Base-by-base conservation (phyloP, 2,329 filamentous ascomycete genomes). In the Aspergillus phoenicis region DNA sequence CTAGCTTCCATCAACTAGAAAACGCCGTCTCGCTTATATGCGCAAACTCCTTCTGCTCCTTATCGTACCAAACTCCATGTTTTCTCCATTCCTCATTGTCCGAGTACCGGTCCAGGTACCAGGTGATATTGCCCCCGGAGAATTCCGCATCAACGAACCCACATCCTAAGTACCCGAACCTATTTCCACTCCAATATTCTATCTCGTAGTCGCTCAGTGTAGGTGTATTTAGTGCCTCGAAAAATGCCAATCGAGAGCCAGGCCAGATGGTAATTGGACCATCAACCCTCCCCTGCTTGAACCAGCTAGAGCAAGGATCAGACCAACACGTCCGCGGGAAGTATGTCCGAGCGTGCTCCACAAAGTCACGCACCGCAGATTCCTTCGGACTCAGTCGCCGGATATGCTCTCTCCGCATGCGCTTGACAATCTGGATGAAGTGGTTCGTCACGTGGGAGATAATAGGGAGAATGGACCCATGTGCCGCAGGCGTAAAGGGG, bases 221-320 rank as follows among this genome's bases (percentile, higher is more conserved):
- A 28, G 33, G 39, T 43, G 17, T 41, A 20, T 5, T 49, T 38
- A 57, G 26, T 8, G 55, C 15, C 24, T 52, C 54, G 52, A 62
- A 62, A 4, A 41, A 64, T 6, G 59, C 36, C 38, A 57, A 22
- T 1, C 51, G 49, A 7, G 64, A 64, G 0, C 64, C 64, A 4
- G 64, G 62, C 62, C 62, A 66, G 45, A 64, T 60, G 4, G 60
- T 43, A 1, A 58, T 38, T 6, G 8, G 58, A 28, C 39, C 38
- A 6, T 53, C 47, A 41, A 38, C 49, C 39, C 30, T 55, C 2
- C 60, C 64, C 20, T 63, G 57, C 22, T 66, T 66, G 43, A 62
- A 65, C 64, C 64, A 66, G 45, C 56, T 60, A n/a, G 39, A 58
- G 52, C 64, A 66, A 1, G 58, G 56, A 45, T 63, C 63, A 1